Base-by-base conservation (phyloP, 371 early-diverging fungal species). In the Mortierella sp. region DNA sequence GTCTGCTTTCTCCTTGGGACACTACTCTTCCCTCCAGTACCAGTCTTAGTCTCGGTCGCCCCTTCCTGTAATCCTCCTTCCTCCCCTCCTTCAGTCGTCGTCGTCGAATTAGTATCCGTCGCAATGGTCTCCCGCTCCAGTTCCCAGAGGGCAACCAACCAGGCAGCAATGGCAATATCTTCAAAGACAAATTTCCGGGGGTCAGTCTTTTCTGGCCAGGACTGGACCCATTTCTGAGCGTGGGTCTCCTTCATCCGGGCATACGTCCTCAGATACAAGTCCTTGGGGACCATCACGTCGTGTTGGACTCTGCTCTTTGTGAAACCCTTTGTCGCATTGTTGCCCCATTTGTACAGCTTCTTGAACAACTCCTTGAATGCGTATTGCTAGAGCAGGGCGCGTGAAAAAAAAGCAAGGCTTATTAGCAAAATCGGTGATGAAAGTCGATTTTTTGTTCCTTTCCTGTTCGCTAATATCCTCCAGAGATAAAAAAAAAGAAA, bases 121-220 rank as follows among this genome's bases (percentile, higher is more conserved):
- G 34, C 34, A 31, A 69, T n/a, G 26, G 3, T 26, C 16, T 71
- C 74, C 83, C 71, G 86, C 68, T 92, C 89, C 68, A 87, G 48
- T 58, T 90, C 79, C 95, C 95, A 96, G 47, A 96, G 80, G 50
- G 92, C 93, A 13, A 94, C 85, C 26, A 96, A 79, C 88, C 94
- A 96, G 45, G 93, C 91, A 6, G 96, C 94, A 74, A 96, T 96
- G 1, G 93, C 94, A 76, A 96, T 89, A 74, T 96, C 97, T 85
- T 96, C 96, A 81, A 89, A 95, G 11, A 96, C 95, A 86, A 93
- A 94, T 75, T 96, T 96, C 29, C 82, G 82, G 6, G 96, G 93
- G 77, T 96, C 96, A 0, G 97, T 96, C 77, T 92, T 91, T 77
- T 95, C 95, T 1, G 92, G 88, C 96, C 95, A 95, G 11, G 82